Base-by-base conservation (phyloP, 2,329 filamentous ascomycete species). In the Didymosphaeria variabile region DNA sequence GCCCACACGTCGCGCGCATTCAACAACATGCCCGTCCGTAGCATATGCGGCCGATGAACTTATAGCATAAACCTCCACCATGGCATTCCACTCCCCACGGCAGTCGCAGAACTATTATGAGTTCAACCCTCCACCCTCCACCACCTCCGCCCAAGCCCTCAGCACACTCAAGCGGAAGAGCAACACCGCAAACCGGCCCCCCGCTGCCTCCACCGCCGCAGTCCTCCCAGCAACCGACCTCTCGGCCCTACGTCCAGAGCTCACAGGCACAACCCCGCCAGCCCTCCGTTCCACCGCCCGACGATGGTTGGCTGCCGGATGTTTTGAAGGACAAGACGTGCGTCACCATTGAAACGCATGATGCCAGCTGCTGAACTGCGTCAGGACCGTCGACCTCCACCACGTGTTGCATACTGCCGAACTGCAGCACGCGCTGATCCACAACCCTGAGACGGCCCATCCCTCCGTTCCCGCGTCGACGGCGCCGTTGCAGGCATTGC, bases 241-340 rank as follows among this genome's bases (percentile, higher is more conserved):
- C 64, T 15, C 63, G 68, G 47, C 58, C 55, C 46, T 69, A 69
- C 52, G 36, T 66, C 40, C 67, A 70, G 47, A 64, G 64, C 6
- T 21, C 68, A 10, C 68, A 72, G 38, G 53, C 61, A 56, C 64
- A 61, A 26, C 60, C 66, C 9, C 63, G 67, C 21, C 69, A 69
- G 21, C 57, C 59, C 17, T 54, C 63, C 52, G 59, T 72, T 29
- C 69, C 68, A 58, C 71, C 71, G 57, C 79, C 79, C n/a, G 78
- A 80, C 47, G 88, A 91, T 55, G 86, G 89, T 64, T 97, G 93
- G 93, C 83, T 97, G 2, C 93, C 93, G 1, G 86, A 87, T 62
- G 81, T 88, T 13, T 81, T 97, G 2, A 87, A 91, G 72, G 91
- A 95, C 72, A 96, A 95, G 82, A 89, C 91, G 93, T 96, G 82